A percentile compares a stretch with the other conserved stretches of the same genome.
These are phyloP conservation scores for Bacterosira constricta DNA, from an alignment of 108 stramenopile species.

Conservation along the genomic window DNA sequence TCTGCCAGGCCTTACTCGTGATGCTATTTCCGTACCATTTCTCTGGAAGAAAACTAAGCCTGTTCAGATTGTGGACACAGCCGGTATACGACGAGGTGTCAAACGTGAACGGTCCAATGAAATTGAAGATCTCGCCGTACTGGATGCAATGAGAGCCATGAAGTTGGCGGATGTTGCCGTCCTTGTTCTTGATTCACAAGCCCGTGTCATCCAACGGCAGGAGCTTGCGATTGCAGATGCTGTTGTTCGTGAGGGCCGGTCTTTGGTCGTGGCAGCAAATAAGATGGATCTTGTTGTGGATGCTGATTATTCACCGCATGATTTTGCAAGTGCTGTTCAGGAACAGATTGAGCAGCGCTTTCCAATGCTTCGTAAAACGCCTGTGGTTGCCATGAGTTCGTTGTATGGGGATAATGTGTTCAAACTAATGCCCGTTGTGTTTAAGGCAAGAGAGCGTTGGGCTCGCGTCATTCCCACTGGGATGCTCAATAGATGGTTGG, in stretches of 20 bases:
- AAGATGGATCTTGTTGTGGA: conserved; percentile 90
- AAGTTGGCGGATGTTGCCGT: conserved; percentile 91
- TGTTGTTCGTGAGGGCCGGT: conserved; percentile 87
- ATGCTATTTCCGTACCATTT: conserved; percentile 86
- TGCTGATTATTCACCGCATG: conserved; percentile 57
- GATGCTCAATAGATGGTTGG: conserved; percentile 82
- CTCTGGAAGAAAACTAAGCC: conserved; percentile 64
- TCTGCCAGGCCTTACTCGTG: conserved; percentile 91
- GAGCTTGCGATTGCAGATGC: conserved; percentile 90
- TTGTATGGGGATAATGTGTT: conserved; percentile 65
- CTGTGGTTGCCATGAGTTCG: conserved; percentile 82
- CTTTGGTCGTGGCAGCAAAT: conserved; percentile 88
- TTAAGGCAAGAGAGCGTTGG: conserved; percentile 83
- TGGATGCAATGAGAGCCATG: conserved; percentile 89
- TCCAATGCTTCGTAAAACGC: conserved; percentile 84
- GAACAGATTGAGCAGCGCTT: conserved; percentile 77
- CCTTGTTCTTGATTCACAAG: conserved; percentile 85
- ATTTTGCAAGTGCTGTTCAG: conserved; percentile 75
- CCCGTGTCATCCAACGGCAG: conserved; percentile 73
- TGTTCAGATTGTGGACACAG: conserved; percentile 86
- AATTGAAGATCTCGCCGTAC: conserved; percentile 85
- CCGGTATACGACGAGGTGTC: conserved; percentile 79
- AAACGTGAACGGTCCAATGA: conserved; percentile 63
- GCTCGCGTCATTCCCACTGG: conserved; percentile 70
- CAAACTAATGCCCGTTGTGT: conserved; percentile 77